These are phyloP conservation scores for Tieghemiomyces parasiticus DNA, from an alignment of 192 early-diverging fungal species.

Conservation along the genomic window DNA sequence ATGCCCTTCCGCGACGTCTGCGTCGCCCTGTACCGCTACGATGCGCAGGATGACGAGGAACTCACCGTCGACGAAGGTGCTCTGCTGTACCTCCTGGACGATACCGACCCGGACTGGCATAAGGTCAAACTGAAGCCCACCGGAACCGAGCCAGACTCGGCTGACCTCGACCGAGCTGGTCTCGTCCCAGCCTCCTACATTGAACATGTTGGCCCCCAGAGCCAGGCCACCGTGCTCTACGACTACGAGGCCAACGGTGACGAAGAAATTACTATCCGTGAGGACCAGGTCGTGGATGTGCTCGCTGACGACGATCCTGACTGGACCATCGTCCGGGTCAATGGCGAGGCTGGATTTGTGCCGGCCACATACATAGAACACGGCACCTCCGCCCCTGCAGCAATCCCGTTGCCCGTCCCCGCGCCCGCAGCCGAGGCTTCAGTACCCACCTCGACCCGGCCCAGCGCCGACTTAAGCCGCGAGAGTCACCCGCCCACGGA, in stretches of 20 bases:
- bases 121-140: slow-evolving; percentile 54
- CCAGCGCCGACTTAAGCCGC: slow-evolving; percentile 3
- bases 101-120: slow-evolving; percentile 87
- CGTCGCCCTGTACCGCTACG: slow-evolving; percentile 82
- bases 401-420: too few relatives aligned
- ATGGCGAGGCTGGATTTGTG: slow-evolving; percentile 61
- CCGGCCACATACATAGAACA: slow-evolving; percentile 76
- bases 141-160: slow-evolving; percentile 7
- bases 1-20: slow-evolving; percentile 38
- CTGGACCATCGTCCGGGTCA: slow-evolving; percentile 78
- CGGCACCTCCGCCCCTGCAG: slow-evolving; percentile 14
- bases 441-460: not conserved
- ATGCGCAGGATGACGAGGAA: slow-evolving; percentile 70
- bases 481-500: not conserved
- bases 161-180: slow-evolving; percentile 32
- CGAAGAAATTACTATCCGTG: slow-evolving; percentile 70
- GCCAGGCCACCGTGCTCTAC: slow-evolving; percentile 51
- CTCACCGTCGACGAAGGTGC: slow-evolving; percentile 75
- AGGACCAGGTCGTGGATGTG: slow-evolving; percentile 55
- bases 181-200: slow-evolving; percentile 86
- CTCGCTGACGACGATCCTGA: slow-evolving; percentile 78
- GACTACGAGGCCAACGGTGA: slow-evolving; percentile 69
- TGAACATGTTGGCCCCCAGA: slow-evolving; percentile 39
- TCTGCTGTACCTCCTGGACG: slow-evolving; percentile 71
- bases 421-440: not conserved